Evolutionary conservation across 2,329 filamentous ascomycete species (phyloP), one percentile per base, ranked within the genome.

Genomic region (Orbilia oligospora): DNA sequence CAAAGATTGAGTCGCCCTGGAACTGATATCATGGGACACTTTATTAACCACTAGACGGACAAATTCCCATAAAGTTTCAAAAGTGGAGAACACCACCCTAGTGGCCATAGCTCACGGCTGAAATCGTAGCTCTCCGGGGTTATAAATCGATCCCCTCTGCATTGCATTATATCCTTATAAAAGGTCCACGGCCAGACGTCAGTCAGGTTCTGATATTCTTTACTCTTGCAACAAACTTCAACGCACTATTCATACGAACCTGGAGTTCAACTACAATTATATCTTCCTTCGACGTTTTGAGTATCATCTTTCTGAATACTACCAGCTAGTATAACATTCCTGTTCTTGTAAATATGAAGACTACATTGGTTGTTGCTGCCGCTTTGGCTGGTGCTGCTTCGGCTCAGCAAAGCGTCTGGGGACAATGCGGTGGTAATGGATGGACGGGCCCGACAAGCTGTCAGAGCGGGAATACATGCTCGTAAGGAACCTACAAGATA

Each of bases 371-470:
- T 49, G 63, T 78, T 16, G 63, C 75, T 30, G 63, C 61, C 27
- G 75, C 68, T 33, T 51, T 78, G 36, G 68, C 68, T 24, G 68
- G 75, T 48, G 51, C 79, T 46, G 76, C 68, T 22, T 80, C 76
- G 16, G 81, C 72, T 46, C 80, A 81, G 53, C 80, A 81, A 49
- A 55, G 14, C 24, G 76, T 73, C 22, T 81, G 55, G 44, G 78
- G 75, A 0, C 82, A 83, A 9, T 82, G 82, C 49, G 85, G 84
- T 48, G 86, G 81, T 20, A 55, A 77, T 33, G 66, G 73, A 56
- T 80, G 76, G 64, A 73, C 71, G 66, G 80, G 81, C 0, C 65
- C 71, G 4, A 83, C 80, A 9, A 71, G 66, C 27, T 82, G 81
- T 65, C 78, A 71, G 30, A 65, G 78, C 27, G 79, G 80, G 27